Percentiles rank a stretch among this genome's conserved stretches.
phyloP scores from a whole-genome alignment of 78 protist genomes.

The Chrysochromulina tobinii region DNA sequence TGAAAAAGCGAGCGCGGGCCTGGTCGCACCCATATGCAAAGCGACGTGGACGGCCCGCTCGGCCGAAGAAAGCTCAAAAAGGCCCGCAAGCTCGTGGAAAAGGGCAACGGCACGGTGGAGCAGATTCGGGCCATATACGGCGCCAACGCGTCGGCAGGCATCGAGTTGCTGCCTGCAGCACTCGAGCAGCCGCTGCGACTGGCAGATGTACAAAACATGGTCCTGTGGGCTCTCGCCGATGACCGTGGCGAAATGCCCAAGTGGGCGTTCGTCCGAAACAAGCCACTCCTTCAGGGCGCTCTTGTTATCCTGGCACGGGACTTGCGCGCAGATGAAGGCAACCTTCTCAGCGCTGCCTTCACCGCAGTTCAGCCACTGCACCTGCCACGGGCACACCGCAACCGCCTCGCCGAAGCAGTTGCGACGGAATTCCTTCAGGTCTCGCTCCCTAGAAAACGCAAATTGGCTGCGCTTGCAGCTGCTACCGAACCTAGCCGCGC shows the following conservation, averaged over 20 bases:
- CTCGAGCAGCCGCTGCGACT: too few relatives aligned
- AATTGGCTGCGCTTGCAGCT: neutral
- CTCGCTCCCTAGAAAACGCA: neutral
- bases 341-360: too few relatives aligned
- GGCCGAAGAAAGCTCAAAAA: too few relatives aligned
- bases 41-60: too few relatives aligned
- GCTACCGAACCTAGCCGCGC: neutral
- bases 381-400: neutral
- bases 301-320: neutral
- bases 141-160: too few relatives aligned
- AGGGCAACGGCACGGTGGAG: too few relatives aligned
- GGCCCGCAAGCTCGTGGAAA: too few relatives aligned
- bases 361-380: too few relatives aligned
- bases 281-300: neutral
- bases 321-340: neutral
- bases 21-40: too few relatives aligned
- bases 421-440: neutral
- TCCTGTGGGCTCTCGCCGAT: neutral
- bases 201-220: neutral
- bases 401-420: neutral
- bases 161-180: too few relatives aligned
- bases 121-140: too few relatives aligned
- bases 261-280: neutral
- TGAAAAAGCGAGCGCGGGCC: too few relatives aligned
- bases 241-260: neutral